Conservation (phyloP, 768 basidiomycete species). For the Auriscalpium microsporum region DNA sequence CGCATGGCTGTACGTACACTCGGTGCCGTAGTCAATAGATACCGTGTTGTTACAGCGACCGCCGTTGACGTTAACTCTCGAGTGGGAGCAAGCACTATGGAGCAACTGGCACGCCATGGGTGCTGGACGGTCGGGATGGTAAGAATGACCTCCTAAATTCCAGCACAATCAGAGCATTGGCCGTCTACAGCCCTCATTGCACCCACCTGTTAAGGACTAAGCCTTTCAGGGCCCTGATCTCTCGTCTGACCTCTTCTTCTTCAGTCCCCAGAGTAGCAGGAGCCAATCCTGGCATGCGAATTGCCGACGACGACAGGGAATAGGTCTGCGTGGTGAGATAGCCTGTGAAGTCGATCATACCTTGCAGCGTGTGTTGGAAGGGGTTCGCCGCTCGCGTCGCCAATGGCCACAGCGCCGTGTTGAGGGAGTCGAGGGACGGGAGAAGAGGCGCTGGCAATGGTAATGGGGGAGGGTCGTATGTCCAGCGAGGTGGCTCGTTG, state of each 20-base stretch:
- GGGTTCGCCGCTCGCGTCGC: slow-evolving; percentile 21
- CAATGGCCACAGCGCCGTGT: slow-evolving; percentile 4
- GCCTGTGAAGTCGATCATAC: slow-evolving; percentile 66
- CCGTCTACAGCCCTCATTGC: neutral
- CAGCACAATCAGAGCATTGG: slow-evolving; percentile 1
- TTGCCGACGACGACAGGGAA: slow-evolving; percentile 23
- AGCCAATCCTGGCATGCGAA: slow-evolving; percentile 15
- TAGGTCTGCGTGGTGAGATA: slow-evolving; percentile 74
- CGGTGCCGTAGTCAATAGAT: too few relatives aligned
- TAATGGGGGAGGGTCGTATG: slow-evolving; percentile 25
- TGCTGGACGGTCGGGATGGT: slow-evolving; percentile 4
- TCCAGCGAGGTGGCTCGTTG: slow-evolving; percentile 27
- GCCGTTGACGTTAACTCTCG: too few relatives aligned
- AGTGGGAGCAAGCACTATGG: too few relatives aligned
- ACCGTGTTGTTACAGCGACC: too few relatives aligned
- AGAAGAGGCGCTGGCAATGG: slow-evolving; percentile 19
- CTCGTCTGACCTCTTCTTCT: slow-evolving; percentile 64
- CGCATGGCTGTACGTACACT: too few relatives aligned
- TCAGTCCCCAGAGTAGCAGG: slow-evolving; percentile 23
- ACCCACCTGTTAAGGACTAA: slow-evolving; percentile 66
- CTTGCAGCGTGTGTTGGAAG: slow-evolving; percentile 55
- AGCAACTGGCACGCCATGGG: neutral
- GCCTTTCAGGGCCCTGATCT: slow-evolving; percentile 72
- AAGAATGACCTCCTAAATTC: slow-evolving; percentile 12
- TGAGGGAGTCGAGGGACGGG: slow-evolving; percentile 13